Conservation (phyloP, 1,139 yeast species). For the Starmera stellimalicola region DNA sequence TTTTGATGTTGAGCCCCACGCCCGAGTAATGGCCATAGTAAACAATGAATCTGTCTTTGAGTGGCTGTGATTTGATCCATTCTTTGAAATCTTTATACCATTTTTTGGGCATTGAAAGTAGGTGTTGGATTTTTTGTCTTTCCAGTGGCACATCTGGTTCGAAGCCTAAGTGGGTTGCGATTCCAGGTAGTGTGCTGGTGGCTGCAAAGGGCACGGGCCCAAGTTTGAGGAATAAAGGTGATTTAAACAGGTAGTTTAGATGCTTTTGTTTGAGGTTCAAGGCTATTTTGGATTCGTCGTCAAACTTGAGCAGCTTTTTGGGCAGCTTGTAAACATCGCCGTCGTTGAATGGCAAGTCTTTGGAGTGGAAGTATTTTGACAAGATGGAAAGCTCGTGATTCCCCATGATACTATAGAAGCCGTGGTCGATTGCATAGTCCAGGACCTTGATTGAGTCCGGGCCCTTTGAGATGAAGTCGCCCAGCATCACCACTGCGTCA, state of each 20-base stretch:
- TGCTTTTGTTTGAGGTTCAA: constrained; percentile 51
- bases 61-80: constrained; percentile 27
- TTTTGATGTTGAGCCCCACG: constrained; percentile 57
- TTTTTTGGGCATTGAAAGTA: constrained; percentile 28
- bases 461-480: constrained; percentile 85
- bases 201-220: constrained; percentile 48
- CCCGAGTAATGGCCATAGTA: constrained; percentile 88
- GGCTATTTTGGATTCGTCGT: constrained; percentile 54
- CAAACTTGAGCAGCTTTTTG: constrained; percentile 25
- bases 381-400: constrained; percentile 60
- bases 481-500: constrained; percentile 64
- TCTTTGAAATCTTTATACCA: constrained; percentile 57
- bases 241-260: constrained; percentile 38
- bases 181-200: constrained; percentile 34
- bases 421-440: constrained; percentile 40
- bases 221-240: constrained; percentile 48
- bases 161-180: constrained; percentile 76
- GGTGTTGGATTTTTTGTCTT: constrained; percentile 43
- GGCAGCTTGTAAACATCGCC: constrained; percentile 8
- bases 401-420: constrained; percentile 71
- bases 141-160: constrained; percentile 53
- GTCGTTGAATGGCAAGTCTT: constrained; percentile 10
- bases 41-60: constrained; percentile 35
- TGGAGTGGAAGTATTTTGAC: constrained; percentile 18
- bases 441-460: constrained; percentile 63